Conservation (phyloP, 2,329 filamentous ascomycete species). For the Microascus cirrosus region DNA sequence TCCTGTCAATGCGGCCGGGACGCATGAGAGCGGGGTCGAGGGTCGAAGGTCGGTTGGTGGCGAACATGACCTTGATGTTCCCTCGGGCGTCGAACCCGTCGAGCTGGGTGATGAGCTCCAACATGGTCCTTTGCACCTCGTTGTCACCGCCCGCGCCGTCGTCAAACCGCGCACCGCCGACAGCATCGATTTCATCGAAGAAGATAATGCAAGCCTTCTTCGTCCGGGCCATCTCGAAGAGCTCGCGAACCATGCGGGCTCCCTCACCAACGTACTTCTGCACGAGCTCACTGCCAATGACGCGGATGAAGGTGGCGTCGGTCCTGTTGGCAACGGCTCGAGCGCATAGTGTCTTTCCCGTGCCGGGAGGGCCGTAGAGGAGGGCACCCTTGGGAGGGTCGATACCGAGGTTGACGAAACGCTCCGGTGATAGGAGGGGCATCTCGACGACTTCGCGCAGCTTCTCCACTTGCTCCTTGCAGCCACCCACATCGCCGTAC, state of each 20-base stretch:
- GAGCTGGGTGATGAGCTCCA: constrained; percentile 93
- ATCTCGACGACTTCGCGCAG: constrained; percentile 97
- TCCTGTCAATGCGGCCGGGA: constrained; percentile 92
- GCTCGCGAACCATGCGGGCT: constrained; percentile 93
- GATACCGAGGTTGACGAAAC: constrained; percentile 97
- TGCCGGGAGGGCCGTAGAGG: constrained; percentile 92
- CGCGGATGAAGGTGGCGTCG: constrained; percentile 95
- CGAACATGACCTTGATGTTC: constrained; percentile 99
- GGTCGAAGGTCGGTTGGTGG: constrained; percentile 91
- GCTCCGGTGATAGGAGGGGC: constrained; percentile 89
- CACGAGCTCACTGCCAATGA: constrained; percentile 94
- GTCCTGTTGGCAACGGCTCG: constrained; percentile 96
- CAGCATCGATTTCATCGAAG: constrained; percentile 87
- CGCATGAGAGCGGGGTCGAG: constrained; percentile 95
- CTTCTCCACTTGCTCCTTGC: constrained; percentile 99
- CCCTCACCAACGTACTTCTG: constrained; percentile 99
- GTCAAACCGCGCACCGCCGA: constrained; percentile 91
- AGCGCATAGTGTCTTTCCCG: constrained; percentile 97
- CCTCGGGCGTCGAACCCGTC: constrained; percentile 93
- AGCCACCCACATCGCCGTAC: constrained; percentile 96
- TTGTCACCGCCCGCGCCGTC: constrained; percentile 95
- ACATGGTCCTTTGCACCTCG: constrained; percentile 94
- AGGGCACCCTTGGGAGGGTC: constrained; percentile 96
- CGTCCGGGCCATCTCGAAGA: constrained; percentile 98
- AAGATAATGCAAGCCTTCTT: constrained; percentile 99